Evolutionary conservation across 2,329 filamentous ascomycete genomes (phyloP).

Genomic region (Fusarium xylarioides): DNA sequence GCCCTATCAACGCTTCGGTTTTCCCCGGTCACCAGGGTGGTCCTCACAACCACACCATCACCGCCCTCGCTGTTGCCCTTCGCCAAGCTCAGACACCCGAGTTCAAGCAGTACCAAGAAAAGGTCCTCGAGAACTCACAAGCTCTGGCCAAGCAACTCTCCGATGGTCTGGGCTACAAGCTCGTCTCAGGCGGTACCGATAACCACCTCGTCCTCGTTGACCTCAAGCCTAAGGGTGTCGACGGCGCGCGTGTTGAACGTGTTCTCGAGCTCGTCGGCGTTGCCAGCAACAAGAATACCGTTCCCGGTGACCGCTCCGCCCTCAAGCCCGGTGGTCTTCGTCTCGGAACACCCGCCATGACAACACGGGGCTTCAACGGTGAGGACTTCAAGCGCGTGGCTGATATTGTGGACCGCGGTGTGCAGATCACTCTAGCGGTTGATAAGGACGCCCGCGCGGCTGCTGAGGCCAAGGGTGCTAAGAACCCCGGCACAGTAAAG

Average conservation of each 20-base stretch:
- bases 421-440: constrained; percentile 77
- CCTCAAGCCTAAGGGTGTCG: constrained; percentile 83
- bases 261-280: constrained; percentile 90
- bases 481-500: constrained; percentile 69
- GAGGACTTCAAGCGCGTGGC: constrained; percentile 86
- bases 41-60: constrained; percentile 98
- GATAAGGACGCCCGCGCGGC: constrained; percentile 74
- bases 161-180: constrained; percentile 77
- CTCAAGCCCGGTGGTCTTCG: constrained; percentile 89
- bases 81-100: constrained; percentile 88
- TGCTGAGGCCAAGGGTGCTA: constrained; percentile 70
- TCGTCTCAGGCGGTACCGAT: constrained; percentile 92
- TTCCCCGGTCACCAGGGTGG: constrained; percentile 98
- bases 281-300: constrained; percentile 97
- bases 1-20: constrained; percentile 91
- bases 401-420: constrained; percentile 81
- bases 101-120: constrained; percentile 89
- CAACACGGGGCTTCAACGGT: constrained; percentile 84
- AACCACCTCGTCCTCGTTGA: constrained; percentile 94
- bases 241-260: constrained; percentile 86
- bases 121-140: constrained; percentile 87
- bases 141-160: constrained; percentile 75
- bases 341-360: constrained; percentile 95
- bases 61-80: constrained; percentile 87
- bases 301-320: constrained; percentile 90